phyloP scores from a whole-genome alignment of 345 rosid species.

The Moricandia arvensis region DNA sequence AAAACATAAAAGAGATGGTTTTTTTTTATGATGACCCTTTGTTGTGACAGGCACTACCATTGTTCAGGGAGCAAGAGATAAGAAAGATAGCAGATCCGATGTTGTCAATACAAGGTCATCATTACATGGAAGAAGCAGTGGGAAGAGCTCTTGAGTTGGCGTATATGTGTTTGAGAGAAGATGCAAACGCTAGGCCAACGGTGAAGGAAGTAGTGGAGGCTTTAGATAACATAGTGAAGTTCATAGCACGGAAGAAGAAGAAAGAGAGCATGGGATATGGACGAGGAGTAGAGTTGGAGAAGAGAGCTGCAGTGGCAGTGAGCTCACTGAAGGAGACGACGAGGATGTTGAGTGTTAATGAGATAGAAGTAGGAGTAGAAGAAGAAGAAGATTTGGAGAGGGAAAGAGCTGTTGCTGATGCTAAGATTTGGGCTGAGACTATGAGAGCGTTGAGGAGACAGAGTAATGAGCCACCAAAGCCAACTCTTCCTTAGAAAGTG shows the following conservation, averaged over 20 bases:
- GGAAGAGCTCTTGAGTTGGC: conserved; percentile 55
- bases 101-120: conserved; percentile 40
- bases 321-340: conserved; percentile 40
- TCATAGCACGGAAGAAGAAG: conserved; percentile 18
- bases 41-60: conserved; percentile 38
- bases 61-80: conserved; percentile 28
- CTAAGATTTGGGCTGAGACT: conserved; percentile 25
- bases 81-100: conserved; percentile 49
- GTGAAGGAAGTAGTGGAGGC: conserved; percentile 51
- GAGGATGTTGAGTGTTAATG: conserved; percentile 33
- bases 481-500: neutral
- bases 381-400: conserved; percentile 40
- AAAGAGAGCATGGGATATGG: neutral
- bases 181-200: conserved; percentile 49
- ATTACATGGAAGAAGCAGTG: conserved; percentile 34
- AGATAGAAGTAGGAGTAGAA: conserved; percentile 48
- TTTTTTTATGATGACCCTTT: neutral
- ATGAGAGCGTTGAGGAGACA: neutral
- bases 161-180: conserved; percentile 48
- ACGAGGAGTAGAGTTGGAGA: neutral
- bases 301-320: neutral
- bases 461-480: neutral
- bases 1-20: neutral
- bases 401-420: conserved; percentile 37
- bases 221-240: conserved; percentile 45